These are phyloP conservation scores for Lolium perenne DNA, from an alignment of 176 grass and related monocot genomes.

Conservation along the genomic window DNA sequence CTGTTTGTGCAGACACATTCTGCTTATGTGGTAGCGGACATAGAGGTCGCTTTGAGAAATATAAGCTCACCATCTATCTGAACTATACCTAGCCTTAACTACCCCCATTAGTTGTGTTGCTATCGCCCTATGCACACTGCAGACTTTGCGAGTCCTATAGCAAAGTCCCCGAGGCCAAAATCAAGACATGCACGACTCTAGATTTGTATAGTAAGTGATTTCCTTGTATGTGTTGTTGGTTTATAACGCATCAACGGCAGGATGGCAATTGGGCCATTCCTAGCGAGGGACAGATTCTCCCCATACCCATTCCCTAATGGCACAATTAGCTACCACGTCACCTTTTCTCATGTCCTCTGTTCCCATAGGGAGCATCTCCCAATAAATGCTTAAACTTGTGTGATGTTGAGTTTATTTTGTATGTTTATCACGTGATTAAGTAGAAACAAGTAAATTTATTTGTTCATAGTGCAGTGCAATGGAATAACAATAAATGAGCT, in stretches of 20 bases:
- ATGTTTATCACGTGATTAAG: neutral
- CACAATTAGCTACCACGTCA: neutral
- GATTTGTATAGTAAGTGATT: neutral
- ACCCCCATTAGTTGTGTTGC: neutral
- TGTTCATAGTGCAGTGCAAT: neutral
- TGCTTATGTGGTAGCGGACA: neutral
- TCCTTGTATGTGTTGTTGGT: neutral
- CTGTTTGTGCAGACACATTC: neutral
- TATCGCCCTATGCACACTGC: neutral
- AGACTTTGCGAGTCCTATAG: neutral
- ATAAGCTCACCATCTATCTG: neutral
- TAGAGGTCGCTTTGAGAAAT: conserved; percentile 6
- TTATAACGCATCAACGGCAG: neutral
- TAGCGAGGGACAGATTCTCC: neutral
- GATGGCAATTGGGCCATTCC: neutral
- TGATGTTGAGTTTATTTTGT: neutral
- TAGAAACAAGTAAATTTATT: neutral
- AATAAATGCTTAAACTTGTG: neutral
- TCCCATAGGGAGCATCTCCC: neutral
- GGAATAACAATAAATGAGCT: neutral
- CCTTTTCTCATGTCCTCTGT: neutral
- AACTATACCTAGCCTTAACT: neutral
- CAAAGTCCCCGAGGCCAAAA: neutral
- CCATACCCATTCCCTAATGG: neutral
- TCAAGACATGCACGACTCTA: neutral